Percentiles rank a stretch among this genome's conserved stretches.
phyloP scores from a whole-genome alignment of 805 yeast species.

The Yarrowia keelungensis region DNA sequence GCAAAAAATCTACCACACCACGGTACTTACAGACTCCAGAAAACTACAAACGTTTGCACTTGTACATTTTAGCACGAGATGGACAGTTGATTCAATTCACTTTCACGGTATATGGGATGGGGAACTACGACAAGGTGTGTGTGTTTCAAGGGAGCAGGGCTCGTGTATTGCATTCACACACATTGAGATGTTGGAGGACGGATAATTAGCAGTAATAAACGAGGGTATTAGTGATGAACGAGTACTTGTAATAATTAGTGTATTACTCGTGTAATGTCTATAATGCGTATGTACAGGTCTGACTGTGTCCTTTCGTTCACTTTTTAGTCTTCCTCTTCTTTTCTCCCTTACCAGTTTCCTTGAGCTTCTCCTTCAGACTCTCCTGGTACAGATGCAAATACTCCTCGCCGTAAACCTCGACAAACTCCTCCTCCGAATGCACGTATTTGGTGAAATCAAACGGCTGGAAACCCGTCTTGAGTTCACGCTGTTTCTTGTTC shows the following conservation, averaged over 20 bases:
- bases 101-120: not conserved
- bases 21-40: not conserved
- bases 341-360: conserved; percentile 32
- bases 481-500: conserved; percentile 60
- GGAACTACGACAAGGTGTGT: not conserved
- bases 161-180: not conserved
- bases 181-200: not conserved
- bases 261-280: not conserved
- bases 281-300: no score
- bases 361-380: conserved; percentile 25
- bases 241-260: not conserved
- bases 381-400: conserved; percentile 44
- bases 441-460: conserved; percentile 65
- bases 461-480: conserved; percentile 61
- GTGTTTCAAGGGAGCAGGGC: conserved; percentile 4
- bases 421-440: conserved; percentile 57
- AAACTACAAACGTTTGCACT: not conserved
- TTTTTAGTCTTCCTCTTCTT: conserved; percentile 32
- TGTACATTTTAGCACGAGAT: not conserved
- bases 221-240: not conserved
- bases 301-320: not conserved
- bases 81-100: not conserved
- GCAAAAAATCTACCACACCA: not conserved
- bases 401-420: conserved; percentile 57
- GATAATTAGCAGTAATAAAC: conserved; percentile 16